Evolutionary conservation across 2,329 filamentous ascomycete genomes (phyloP), one percentile per base, ranked within the genome.

Genomic region (Hypomyces rosellus): DNA sequence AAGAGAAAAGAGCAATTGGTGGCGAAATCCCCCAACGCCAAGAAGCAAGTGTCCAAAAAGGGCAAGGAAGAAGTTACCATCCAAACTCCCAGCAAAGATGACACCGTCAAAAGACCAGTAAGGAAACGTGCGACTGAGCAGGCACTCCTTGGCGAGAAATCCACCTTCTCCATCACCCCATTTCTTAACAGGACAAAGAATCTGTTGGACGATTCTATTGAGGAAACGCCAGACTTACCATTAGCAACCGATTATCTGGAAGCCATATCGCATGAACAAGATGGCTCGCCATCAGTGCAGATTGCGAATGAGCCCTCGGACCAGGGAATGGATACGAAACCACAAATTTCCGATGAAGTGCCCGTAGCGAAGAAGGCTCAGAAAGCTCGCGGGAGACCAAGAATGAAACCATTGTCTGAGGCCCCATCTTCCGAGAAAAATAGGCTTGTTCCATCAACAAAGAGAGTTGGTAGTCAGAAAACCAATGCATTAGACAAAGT

Each of bases 111-210:
- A 49, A 73, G 71, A 39, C 64, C 65, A 34, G 59, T 69, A 53
- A 86, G 84, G 66, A 84, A 82, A 63, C 72, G 75, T 49, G 76
- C 73, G 44, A 66, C 73, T 25, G 78, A 82, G 1, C 70, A 82
- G 49, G 59, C 69, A 1, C 49, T 62, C 12, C 73, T 87, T 5
- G 89, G 88, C 30, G 89, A 95, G 63, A 96, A 96, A 67, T 96
- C 91, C 0, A 84, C 80, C 3, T 96, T 97, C 67, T 96, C 90
- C 4, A 89, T 96, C 56, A 97, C 92, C 0, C 92, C 92, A 0
- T 96, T 95, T 73, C 75, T 97, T 54, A 95, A 91, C 66, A 82
- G 85, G 46, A 85, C 81, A 22, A 82, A 77, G 66, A 74, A 74
- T 55, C 71, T 85, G 13, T 55, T 62, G 11, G 72, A 74, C 16